A percentile compares a stretch with the other conserved stretches of the same genome.
These are phyloP conservation scores for Castanea sativa DNA, from an alignment of 306 rosid genomes.

Conservation along the genomic window DNA sequence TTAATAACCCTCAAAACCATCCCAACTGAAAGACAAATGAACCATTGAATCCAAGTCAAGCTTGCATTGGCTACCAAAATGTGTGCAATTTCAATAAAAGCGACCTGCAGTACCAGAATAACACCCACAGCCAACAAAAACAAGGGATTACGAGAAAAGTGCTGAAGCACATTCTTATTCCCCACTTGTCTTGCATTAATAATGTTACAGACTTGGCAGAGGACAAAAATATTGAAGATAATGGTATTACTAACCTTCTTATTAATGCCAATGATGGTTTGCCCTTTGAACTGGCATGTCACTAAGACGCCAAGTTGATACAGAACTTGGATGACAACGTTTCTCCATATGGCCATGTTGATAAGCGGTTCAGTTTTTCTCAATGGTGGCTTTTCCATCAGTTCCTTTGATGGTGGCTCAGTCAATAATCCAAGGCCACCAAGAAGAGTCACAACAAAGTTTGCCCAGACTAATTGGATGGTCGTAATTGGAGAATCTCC, in stretches of 20 bases:
- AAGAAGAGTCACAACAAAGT: neutral
- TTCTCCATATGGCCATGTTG: constrained; percentile 22
- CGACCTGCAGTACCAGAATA: neutral
- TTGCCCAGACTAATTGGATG: constrained; percentile 14
- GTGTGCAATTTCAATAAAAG: constrained; percentile 4
- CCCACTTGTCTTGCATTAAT: constrained; percentile 15
- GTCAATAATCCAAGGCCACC: constrained; percentile 9
- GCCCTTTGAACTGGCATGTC: constrained; percentile 3
- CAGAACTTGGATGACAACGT: constrained; percentile 13
- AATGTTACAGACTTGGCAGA: constrained; percentile 26
- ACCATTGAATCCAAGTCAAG: constrained; percentile 16
- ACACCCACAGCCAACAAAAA: constrained; percentile 10
- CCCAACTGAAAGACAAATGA: neutral
- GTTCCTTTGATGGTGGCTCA: constrained; percentile 10
- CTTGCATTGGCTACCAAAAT: neutral
- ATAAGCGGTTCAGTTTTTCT: constrained; percentile 9
- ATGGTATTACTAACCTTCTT: neutral
- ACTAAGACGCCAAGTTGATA: constrained; percentile 1
- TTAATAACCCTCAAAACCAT: neutral
- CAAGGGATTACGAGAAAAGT: neutral
- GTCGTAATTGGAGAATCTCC: constrained; percentile 3
- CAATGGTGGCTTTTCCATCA: neutral
- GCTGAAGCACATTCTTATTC: neutral
- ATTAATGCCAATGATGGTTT: neutral
- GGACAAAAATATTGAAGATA: constrained; percentile 14